Percentiles rank a stretch among this genome's conserved stretches.
These are phyloP conservation scores for Wickerhamiella domercqiae DNA, from an alignment of 805 yeast genomes.

Conservation along the genomic window DNA sequence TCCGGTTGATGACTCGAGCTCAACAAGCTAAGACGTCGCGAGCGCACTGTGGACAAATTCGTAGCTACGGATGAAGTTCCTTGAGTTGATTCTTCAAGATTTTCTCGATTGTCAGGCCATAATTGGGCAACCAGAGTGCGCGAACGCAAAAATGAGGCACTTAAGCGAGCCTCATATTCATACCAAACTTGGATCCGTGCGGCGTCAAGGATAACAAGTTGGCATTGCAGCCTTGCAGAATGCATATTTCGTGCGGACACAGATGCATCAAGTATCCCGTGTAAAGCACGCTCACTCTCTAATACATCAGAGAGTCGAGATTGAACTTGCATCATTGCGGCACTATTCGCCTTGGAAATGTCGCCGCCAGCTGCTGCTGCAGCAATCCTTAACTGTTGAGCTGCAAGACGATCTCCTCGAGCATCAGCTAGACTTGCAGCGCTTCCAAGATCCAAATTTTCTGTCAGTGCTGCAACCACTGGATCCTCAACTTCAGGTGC, in stretches of 20 bases:
- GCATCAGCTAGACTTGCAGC: constrained; percentile 12
- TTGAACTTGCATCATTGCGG: not conserved
- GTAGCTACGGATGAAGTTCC: not conserved
- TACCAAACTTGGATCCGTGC: constrained; percentile 16
- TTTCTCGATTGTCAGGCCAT: constrained; percentile 6
- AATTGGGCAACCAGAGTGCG: constrained; percentile 8
- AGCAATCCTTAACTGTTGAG: constrained; percentile 5
- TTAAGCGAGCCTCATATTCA: constrained; percentile 15
- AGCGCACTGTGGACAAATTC: constrained; percentile 4
- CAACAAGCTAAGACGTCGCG: constrained; percentile 19
- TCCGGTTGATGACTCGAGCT: constrained; percentile 17
- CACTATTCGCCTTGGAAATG: not conserved
- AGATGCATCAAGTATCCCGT: not conserved
- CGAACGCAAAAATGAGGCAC: constrained; percentile 7
- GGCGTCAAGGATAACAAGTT: constrained; percentile 9
- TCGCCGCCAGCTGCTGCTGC: not conserved
- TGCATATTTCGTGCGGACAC: not conserved
- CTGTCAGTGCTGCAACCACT: not conserved
- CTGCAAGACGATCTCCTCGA: constrained; percentile 9
- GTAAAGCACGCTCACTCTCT: not conserved
- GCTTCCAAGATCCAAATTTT: not conserved
- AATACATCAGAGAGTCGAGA: not conserved
- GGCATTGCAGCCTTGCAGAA: constrained; percentile 4
- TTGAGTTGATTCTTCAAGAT: constrained; percentile 2
- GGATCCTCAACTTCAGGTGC: not conserved